A percentile compares a stretch with the other conserved stretches of the same genome.
These are phyloP conservation scores for Cicer bijugum DNA, from an alignment of 306 rosid species.

Conservation along the genomic window DNA sequence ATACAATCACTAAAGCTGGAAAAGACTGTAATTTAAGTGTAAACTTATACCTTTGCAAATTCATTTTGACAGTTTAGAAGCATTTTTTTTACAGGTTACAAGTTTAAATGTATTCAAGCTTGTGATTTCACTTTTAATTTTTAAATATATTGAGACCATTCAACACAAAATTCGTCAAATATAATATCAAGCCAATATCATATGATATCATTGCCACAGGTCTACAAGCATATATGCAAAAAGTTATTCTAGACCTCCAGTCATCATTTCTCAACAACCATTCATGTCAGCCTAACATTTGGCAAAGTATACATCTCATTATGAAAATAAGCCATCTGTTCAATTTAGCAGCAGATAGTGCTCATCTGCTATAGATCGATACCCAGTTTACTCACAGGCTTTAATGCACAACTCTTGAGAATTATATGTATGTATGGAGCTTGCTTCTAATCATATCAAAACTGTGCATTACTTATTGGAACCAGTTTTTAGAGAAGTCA, in stretches of 20 bases:
- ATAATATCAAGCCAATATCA: neutral
- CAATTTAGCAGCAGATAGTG: conserved; percentile 17
- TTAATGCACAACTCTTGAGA: neutral
- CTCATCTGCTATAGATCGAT: conserved; percentile 4
- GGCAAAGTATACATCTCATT: neutral
- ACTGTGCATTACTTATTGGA: neutral
- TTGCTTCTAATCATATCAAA: conserved; percentile 20
- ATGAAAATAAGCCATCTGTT: neutral
- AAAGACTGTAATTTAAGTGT: neutral
- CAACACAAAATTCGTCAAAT: conserved; percentile 9
- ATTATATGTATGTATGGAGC: neutral
- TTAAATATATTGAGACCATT: conserved; percentile 7
- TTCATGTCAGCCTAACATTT: conserved; percentile 2
- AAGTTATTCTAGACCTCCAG: conserved; percentile 18
- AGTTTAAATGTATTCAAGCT: conserved; percentile 16
- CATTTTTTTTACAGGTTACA: neutral
- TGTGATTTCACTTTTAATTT: neutral
- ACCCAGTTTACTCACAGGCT: neutral
- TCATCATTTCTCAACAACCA: neutral
- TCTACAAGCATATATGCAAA: conserved; percentile 23
- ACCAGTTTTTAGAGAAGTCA: conserved; percentile 28
- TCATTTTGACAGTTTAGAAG: neutral
- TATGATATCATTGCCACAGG: neutral
- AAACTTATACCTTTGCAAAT: neutral
- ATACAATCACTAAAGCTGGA: neutral